These are phyloP conservation scores for Trametes gibbosa DNA, from an alignment of 768 basidiomycete species.

Conservation along the genomic window DNA sequence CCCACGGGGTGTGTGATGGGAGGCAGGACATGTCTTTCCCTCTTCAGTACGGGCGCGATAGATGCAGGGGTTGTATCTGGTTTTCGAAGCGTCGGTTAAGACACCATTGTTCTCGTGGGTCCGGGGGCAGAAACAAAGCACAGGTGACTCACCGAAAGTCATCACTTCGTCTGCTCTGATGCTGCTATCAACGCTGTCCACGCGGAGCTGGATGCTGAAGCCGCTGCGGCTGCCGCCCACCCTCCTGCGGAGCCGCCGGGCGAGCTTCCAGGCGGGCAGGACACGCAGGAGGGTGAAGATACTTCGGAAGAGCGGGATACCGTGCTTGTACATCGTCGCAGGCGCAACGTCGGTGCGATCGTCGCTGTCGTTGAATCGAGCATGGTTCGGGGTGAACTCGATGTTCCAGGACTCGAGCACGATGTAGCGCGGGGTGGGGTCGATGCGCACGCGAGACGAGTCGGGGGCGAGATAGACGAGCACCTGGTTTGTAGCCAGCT, in stretches of 20 bases:
- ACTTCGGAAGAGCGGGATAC: constrained; percentile 79
- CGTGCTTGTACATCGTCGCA: constrained; percentile 81
- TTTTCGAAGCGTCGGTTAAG: constrained; percentile 17
- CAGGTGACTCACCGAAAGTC: constrained; percentile 37
- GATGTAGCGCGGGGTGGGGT: constrained; percentile 66
- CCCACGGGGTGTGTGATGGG: constrained; percentile 69
- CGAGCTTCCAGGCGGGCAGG: constrained; percentile 74
- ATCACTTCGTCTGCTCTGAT: constrained; percentile 30
- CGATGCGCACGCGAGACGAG: constrained; percentile 58
- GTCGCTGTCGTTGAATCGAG: constrained; percentile 12
- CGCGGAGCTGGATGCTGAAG: constrained; percentile 48
- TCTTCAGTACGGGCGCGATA: constrained; percentile 41
- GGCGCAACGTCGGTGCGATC: constrained; percentile 52
- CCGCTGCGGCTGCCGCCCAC: constrained; percentile 40
- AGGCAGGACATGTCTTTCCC: constrained; percentile 59
- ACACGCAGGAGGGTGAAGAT: constrained; percentile 70
- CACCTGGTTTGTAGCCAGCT: constrained; percentile 65
- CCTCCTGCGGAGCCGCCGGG: constrained; percentile 54
- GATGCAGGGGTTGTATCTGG: constrained; percentile 41
- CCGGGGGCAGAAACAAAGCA: background rate
- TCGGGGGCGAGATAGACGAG: constrained; percentile 64
- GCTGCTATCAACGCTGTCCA: constrained; percentile 35
- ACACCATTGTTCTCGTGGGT: background rate
- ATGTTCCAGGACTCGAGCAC: constrained; percentile 74
- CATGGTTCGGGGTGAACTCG: constrained; percentile 35